Base-by-base conservation (phyloP, 176 grass and related monocot genomes). In the Alopecurus myosuroides region DNA sequence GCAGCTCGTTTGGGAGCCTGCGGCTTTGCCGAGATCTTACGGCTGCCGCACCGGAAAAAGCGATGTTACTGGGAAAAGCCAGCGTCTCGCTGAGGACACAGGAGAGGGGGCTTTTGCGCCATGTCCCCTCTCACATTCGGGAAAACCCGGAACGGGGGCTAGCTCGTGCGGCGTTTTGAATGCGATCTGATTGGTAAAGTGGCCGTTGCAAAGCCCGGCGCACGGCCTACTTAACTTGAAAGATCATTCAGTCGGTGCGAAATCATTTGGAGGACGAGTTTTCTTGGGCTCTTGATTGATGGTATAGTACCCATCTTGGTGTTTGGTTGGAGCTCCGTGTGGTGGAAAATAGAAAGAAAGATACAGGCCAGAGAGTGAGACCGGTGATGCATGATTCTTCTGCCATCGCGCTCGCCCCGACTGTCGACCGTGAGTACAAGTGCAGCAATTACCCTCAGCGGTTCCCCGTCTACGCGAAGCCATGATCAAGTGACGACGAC, bases 131-230 rank as follows among this genome's bases (percentile, higher is more conserved):
- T 37, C 56, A n/a, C 45, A 7, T 67, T 45, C 2, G 36, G 37
- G 3, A 11, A 8, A 46, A 26, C 46, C 46, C 3, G 52, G 36
- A 81, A 30, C 0, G 71, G 57, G 31, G 42, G 41, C 45, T 76
- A 48, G 70, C 45, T 76, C 60, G 70, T 73, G 67, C 61, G 50
- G 88, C n/a, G 71, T 70, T 77, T 82, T 89, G 83, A 77, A 70
- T 53, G 83, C 25, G 63, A 70, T 70, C 74, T 52, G 51, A 58
- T 80, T 12, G 67, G 68, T 52, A 22, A 55, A 85, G 71, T 26
- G 53, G 51, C 70, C 71, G 88, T 45, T 45, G 12, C 11, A 45
- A 48, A 70, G 64, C 52, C 49, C 3, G 14, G 48, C 25, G 55
- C 51, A 60, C 57, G 1, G 9, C 5, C 46, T 42, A 41, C 83